Evolutionary conservation across 1,284 basidiomycete species (phyloP), one percentile per base, ranked within the genome.

Genomic region (Neonothopanus nambi): DNA sequence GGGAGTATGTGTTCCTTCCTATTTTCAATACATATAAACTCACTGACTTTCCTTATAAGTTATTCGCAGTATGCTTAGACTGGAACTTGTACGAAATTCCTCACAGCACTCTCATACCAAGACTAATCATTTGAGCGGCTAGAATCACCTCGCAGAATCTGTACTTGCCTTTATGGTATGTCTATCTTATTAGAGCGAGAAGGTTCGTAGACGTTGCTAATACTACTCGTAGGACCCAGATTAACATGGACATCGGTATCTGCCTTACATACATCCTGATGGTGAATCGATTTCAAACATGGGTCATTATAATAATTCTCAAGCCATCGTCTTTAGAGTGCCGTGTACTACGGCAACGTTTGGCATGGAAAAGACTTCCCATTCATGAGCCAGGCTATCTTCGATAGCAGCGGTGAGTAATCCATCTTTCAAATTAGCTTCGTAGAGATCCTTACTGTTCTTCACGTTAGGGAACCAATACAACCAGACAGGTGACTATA

Each of bases 301-400:
- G 26, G 5, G 26, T 28, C 5, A 11, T 5, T 39, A 48, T 48
- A 40, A 57, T 52, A 23, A n/a, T n/a, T n/a, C 30, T 35, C 54
- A 59, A 37, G 56, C 56, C 44, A 51, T 59, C 36, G 26, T 28
- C 13, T 33, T 33, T 33, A 33, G 51, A 49, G 30, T 36, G 52
- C 52, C 3, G 58, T 59, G 39, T 59, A 59, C 48, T 59, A 59
- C 44, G 58, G 58, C 18, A 57, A 59, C 43, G 51, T 59, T 35
- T 59, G 58, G 58, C 55, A 59, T 36, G 58, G 56, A 35, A 52
- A 51, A 37, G 46, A 40, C 36, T 57, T 55, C 48, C 58, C 58
- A 30, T 59, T 60, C 51, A 56, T 60, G 57, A 52, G 54, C 51
- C 54, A 55, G 37, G 53, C 40, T 3, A 48, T 55, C 20, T 55